Percentiles rank a stretch among this genome's conserved stretches.
These are phyloP conservation scores for Platismatia glauca DNA, from an alignment of 495 filamentous ascomycete genomes.

Conservation along the genomic window DNA sequence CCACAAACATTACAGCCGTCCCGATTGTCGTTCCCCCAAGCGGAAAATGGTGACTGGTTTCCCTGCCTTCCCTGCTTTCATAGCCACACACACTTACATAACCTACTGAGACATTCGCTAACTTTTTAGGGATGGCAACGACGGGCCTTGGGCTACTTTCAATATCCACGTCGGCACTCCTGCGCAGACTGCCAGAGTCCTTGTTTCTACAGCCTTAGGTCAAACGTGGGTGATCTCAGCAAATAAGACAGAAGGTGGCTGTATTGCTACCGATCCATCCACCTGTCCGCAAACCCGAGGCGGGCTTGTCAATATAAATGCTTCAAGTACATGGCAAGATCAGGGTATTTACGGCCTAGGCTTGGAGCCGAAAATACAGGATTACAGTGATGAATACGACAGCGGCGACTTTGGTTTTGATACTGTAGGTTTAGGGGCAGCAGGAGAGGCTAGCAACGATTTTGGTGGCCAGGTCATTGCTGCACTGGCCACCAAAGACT, in stretches of 20 bases:
- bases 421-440: conserved; percentile 37
- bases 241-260: conserved; percentile 30
- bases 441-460: conserved; percentile 29
- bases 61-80: too few species aligned
- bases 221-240: conserved; percentile 29
- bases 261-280: conserved; percentile 25
- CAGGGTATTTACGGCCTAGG: conserved; percentile 34
- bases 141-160: conserved; percentile 36
- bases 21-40: conserved; percentile 23
- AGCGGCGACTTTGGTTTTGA: conserved; percentile 44
- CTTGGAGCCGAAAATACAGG: conserved; percentile 36
- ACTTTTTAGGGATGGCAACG: conserved; percentile 31
- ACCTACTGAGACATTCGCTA: background rate
- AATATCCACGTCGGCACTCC: conserved; percentile 32
- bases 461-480: conserved; percentile 41
- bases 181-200: conserved; percentile 30
- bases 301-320: conserved; percentile 37
- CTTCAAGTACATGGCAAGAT: conserved; percentile 42
- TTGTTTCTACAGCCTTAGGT: conserved; percentile 28
- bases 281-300: conserved; percentile 43
- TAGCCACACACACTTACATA: background rate
- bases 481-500: conserved; percentile 36
- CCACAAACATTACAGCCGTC: conserved; percentile 11
- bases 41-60: conserved; percentile 18
- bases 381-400: conserved; percentile 34